Conservation (phyloP, 495 filamentous ascomycete species). For the Cairneyella variabilis region DNA sequence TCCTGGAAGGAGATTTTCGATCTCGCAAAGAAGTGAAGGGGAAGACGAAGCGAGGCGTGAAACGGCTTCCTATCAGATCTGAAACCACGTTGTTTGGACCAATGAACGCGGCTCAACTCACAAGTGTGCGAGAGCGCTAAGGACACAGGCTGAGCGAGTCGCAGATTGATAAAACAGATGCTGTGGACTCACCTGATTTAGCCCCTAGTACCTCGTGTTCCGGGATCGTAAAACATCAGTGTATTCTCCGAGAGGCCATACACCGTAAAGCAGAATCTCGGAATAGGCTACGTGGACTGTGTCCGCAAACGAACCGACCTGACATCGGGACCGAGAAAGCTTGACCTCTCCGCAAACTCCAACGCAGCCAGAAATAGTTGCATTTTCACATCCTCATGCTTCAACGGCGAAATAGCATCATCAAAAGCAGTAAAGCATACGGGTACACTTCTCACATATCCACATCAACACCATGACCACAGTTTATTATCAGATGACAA, state of each 20-base stretch:
- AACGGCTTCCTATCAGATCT: not conserved
- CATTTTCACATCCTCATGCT: too few species aligned
- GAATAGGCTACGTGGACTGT: too few species aligned
- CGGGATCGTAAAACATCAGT: too few species aligned
- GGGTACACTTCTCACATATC: not conserved
- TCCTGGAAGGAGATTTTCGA: not conserved
- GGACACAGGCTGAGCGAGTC: not conserved
- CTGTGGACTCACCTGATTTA: too few species aligned
- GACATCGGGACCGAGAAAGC: too few species aligned
- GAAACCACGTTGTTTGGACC: not conserved
- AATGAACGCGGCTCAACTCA: not conserved
- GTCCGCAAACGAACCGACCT: too few species aligned
- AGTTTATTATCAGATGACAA: not conserved
- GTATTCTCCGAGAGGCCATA: too few species aligned
- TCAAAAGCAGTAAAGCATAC: not conserved
- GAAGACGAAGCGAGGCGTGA: not conserved
- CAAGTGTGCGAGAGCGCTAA: not conserved
- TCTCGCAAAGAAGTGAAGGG: not conserved
- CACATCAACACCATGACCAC: not conserved
- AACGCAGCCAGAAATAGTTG: too few species aligned
- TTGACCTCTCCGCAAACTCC: too few species aligned
- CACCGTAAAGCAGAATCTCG: too few species aligned
- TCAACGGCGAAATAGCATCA: too few species aligned
- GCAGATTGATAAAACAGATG: not conserved
- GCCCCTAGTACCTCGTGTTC: too few species aligned